Base-by-base conservation (phyloP, 208 protist species). In the Crithidia acanthocephali region DNA sequence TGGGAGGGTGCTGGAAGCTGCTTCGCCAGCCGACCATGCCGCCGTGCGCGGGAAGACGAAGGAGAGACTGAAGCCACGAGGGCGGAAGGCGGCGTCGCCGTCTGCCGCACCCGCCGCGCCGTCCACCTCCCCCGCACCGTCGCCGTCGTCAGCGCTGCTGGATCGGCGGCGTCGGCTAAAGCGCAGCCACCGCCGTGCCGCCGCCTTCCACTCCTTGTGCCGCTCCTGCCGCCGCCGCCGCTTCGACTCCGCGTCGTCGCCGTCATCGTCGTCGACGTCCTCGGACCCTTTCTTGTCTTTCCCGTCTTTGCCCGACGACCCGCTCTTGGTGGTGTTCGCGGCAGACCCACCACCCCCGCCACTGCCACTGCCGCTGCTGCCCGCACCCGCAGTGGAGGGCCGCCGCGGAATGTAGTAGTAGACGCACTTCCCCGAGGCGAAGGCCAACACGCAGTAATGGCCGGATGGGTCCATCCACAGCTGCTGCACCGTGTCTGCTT, bases 391-490 rank as follows among this genome's bases (percentile, higher is more conserved):
- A 42, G 37, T 42, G 23, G 35, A 40, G 25, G 60, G 33, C 18
- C 68, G 56, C 18, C 69, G 74, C 15, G 78, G 81, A 35, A 91
- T 78, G 59, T 80, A 75, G 25, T 70, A 74, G 66, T 83, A 91
- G 23, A 77, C 75, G 25, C 74, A 60, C 47, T 70, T 77, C 42
- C 80, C 80, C 2, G 80, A 88, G 11, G 30, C 48, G 59, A 86
- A 88, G 13, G 56, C 62, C n/a, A 91, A 52, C 23, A 91, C 52
- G 61, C 76, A 82, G 56, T 84, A 86, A 42, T 77, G 74, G 1
- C 80, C 86, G 16, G 72, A 64, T 7, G 80, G 75, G 61, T 88
- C 80, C 40, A 91, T 56, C 72, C 76, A 84, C 9, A 88, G 28
- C 16, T 82, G 63, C 15, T 51, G 16, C 32, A 87, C 81, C 27